Evolutionary conservation across 148 eudicot genomes (phyloP).

Genomic region (Cornus kousa): DNA sequence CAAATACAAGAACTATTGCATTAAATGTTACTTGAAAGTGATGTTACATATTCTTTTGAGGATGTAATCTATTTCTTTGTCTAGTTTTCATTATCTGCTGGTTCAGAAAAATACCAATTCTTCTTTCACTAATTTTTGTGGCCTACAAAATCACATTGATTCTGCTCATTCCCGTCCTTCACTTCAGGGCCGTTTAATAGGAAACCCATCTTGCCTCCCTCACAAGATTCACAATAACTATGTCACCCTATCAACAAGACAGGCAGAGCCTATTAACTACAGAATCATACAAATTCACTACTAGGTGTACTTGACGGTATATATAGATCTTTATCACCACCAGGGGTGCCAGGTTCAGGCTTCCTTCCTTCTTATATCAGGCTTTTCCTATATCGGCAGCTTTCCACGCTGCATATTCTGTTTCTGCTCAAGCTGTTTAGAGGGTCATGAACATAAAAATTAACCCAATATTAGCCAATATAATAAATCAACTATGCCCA

Average conservation of each 20-base stretch:
- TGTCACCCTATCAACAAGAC: neutral
- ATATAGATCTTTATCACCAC: slow-evolving; percentile 66
- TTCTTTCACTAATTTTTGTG: too few species aligned
- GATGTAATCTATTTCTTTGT: too few species aligned
- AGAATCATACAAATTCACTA: slow-evolving; percentile 57
- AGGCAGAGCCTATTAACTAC: neutral
- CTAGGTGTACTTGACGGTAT: slow-evolving; percentile 41
- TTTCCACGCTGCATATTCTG: slow-evolving; percentile 97
- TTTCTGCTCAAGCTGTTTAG: slow-evolving; percentile 83
- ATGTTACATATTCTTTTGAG: neutral
- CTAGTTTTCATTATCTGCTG: too few species aligned
- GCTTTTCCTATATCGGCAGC: slow-evolving; percentile 98
- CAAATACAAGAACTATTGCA: neutral
- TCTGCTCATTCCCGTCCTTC: too few species aligned
- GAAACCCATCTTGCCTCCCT: neutral
- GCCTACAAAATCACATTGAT: too few species aligned
- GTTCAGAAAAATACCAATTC: too few species aligned
- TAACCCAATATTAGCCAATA: neutral
- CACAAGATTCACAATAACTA: neutral
- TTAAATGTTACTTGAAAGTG: neutral
- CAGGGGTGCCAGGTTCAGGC: slow-evolving; percentile 96
- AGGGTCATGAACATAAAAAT: slow-evolving; percentile 1
- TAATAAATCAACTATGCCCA: neutral
- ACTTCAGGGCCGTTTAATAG: neutral
- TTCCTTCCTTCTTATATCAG: slow-evolving; percentile 91